Evolutionary conservation across 2,329 filamentous ascomycete genomes (phyloP).

Genomic region (Penicillium sp.): DNA sequence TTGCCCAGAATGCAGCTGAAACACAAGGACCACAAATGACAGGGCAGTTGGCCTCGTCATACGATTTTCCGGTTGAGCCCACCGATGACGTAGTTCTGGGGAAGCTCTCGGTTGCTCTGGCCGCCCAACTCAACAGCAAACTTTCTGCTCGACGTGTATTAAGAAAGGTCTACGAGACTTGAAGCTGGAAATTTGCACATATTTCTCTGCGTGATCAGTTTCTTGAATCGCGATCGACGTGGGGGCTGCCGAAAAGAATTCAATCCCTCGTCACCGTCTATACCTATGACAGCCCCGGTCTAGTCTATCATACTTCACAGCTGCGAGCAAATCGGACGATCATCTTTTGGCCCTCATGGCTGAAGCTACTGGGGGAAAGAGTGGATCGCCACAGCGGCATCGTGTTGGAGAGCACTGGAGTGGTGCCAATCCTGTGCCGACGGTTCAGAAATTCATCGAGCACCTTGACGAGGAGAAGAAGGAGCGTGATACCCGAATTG

Average conservation of each 20-base stretch:
- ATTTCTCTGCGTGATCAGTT: neutral
- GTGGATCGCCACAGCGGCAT: slow-evolving; percentile 34
- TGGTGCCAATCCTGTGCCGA: slow-evolving; percentile 79
- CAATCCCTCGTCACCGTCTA: neutral
- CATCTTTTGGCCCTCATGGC: neutral
- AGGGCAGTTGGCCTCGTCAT: slow-evolving; percentile 20
- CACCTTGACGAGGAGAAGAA: slow-evolving; percentile 78
- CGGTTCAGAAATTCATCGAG: slow-evolving; percentile 79
- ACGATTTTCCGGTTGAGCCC: slow-evolving; percentile 15
- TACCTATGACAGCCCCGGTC: neutral
- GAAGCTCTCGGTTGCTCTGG: slow-evolving; percentile 12
- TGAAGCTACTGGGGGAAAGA: neutral
- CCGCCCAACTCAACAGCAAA: neutral
- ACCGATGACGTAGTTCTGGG: slow-evolving; percentile 25
- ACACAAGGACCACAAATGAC: neutral
- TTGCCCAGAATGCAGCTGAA: neutral
- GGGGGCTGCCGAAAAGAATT: slow-evolving; percentile 2
- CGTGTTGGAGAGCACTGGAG: slow-evolving; percentile 72
- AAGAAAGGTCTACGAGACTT: neutral
- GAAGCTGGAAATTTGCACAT: neutral
- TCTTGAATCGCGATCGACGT: neutral
- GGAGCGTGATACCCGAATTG: slow-evolving; percentile 70
- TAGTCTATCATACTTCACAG: neutral
- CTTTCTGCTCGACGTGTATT: neutral
- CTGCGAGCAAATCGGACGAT: neutral